phyloP scores from a whole-genome alignment of 306 rosid species.

The Prosopis cineraria region DNA sequence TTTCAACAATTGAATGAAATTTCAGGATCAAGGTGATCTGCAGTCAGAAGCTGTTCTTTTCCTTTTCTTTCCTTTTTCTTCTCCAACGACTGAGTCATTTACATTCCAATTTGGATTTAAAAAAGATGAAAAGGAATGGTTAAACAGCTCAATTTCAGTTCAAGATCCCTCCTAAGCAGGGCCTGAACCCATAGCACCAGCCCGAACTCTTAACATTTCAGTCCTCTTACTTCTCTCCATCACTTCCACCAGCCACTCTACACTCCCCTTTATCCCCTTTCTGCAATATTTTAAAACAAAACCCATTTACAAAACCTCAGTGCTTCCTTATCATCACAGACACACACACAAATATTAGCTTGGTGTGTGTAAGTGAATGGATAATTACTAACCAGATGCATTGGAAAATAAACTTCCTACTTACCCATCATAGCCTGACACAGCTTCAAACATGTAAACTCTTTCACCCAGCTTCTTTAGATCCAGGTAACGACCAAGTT shows the following conservation, averaged over 20 bases:
- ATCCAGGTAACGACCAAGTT: conserved; percentile 84
- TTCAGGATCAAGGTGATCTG: conserved; percentile 33
- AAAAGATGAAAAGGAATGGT: conserved; percentile 33
- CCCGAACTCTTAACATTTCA: conserved; percentile 81
- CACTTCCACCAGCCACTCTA: conserved; percentile 93
- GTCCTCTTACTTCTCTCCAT: conserved; percentile 99
- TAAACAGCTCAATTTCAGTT: conserved; percentile 35
- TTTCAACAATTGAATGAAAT: conserved; percentile 24
- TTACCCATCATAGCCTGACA: conserved; percentile 92
- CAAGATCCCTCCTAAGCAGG: conserved; percentile 42
- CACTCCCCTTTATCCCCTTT: conserved; percentile 83
- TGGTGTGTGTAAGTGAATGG: conserved; percentile 13
- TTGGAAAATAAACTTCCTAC: conserved; percentile 36
- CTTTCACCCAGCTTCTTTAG: conserved; percentile 97
- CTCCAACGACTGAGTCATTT: conserved; percentile 15
- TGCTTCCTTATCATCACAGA: neutral
- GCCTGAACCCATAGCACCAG: conserved; percentile 63
- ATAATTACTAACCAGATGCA: conserved; percentile 17
- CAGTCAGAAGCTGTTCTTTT: conserved; percentile 15
- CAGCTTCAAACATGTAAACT: conserved; percentile 92
- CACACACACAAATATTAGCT: neutral
- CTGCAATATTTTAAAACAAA: conserved; percentile 49
- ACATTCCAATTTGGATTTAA: conserved; percentile 48
- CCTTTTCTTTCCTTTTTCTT: neutral
- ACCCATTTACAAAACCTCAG: neutral